Conservation (phyloP, 1,284 basidiomycete species). For the Salmacisia buchloeana region DNA sequence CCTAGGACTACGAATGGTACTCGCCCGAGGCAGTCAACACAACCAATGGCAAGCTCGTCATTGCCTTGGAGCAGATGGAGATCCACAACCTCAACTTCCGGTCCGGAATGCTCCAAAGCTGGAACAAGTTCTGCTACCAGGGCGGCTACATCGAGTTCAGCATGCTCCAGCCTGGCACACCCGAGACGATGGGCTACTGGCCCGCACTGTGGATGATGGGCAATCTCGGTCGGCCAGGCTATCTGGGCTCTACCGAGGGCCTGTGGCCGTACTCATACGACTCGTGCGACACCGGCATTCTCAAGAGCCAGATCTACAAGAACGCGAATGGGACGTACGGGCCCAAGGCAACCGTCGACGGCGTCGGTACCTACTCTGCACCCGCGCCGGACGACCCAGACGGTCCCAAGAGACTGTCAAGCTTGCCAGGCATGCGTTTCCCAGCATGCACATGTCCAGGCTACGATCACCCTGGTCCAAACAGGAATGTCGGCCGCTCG, state of each 20-base stretch:
- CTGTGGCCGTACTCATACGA: slow-evolving; percentile 23
- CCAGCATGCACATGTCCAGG: slow-evolving; percentile 18
- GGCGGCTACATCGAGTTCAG: slow-evolving; percentile 24
- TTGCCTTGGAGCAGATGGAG: slow-evolving; percentile 29
- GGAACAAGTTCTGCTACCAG: slow-evolving; percentile 43
- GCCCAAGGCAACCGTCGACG: slow-evolving; percentile 13
- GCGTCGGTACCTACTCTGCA: slow-evolving; percentile 14
- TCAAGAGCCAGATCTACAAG: slow-evolving; percentile 16
- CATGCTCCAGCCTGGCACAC: slow-evolving; percentile 16
- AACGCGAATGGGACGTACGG: slow-evolving; percentile 14
- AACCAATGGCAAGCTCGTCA: slow-evolving; percentile 26
- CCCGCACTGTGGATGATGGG: slow-evolving; percentile 21
- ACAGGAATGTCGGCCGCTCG: slow-evolving; percentile 13
- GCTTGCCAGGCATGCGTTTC: slow-evolving; percentile 17
- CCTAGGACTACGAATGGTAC: slow-evolving; percentile 36
- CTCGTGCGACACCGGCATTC: slow-evolving; percentile 19
- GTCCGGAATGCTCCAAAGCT: slow-evolving; percentile 43
- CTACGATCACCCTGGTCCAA: slow-evolving; percentile 20
- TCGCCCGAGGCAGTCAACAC: slow-evolving; percentile 37
- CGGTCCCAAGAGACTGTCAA: slow-evolving; percentile 13
- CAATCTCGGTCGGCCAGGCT: slow-evolving; percentile 18
- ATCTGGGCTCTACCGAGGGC: slow-evolving; percentile 18
- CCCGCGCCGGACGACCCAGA: slow-evolving; percentile 14
- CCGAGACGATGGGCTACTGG: slow-evolving; percentile 21
- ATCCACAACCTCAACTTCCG: slow-evolving; percentile 43